phyloP scores from a whole-genome alignment of 1,284 basidiomycete species.

The Melampsora americana region DNA sequence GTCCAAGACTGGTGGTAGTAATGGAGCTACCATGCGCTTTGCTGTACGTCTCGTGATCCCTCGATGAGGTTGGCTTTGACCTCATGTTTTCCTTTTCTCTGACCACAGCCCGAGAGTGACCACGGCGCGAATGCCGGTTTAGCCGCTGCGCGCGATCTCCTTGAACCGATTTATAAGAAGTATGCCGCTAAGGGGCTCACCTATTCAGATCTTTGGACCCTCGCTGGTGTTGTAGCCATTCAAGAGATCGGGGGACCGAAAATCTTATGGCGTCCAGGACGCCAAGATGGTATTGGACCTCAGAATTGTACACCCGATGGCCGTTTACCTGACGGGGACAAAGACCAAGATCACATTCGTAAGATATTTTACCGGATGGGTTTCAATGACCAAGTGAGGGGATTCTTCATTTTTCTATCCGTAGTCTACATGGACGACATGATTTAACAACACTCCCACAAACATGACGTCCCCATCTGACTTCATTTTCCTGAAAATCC shows the following conservation, averaged over 20 bases:
- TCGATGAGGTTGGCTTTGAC: neutral
- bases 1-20: constrained; percentile 47
- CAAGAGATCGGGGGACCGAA: constrained; percentile 60
- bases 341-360: constrained; percentile 81
- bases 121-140: constrained; percentile 49
- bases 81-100: neutral
- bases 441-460: too few species aligned
- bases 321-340: constrained; percentile 83
- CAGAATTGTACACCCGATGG: constrained; percentile 74
- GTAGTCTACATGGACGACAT: neutral
- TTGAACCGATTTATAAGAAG: constrained; percentile 48
- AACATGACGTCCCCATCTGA: constrained; percentile 1
- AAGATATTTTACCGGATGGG: constrained; percentile 59
- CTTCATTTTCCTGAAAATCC: neutral
- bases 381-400: constrained; percentile 75
- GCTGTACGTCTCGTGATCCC: constrained; percentile 20
- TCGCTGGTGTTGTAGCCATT: constrained; percentile 61
- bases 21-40: constrained; percentile 51
- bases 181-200: constrained; percentile 49
- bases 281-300: constrained; percentile 53
- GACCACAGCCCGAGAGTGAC: constrained; percentile 47
- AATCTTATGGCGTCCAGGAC: constrained; percentile 55
- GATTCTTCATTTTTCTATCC: constrained; percentile 59
- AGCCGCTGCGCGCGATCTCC: constrained; percentile 45
- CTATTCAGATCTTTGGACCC: constrained; percentile 53